A percentile compares a stretch with the other conserved stretches of the same genome.
Conservation (phyloP, 768 basidiomycete species). For the Lactifluus volemus region DNA sequence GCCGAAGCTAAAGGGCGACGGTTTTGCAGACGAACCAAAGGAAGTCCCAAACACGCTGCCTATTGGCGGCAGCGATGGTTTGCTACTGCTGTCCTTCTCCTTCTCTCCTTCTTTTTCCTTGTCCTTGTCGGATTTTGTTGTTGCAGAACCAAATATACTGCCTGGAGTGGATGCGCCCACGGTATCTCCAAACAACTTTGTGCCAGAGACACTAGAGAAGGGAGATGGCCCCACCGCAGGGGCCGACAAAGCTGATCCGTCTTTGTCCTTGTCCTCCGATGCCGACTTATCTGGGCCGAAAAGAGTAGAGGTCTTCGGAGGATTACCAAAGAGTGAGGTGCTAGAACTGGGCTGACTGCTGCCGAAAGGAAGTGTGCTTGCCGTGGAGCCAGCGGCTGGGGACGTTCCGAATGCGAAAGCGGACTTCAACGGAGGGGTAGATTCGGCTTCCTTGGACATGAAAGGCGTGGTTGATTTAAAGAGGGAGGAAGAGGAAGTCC, state of each 20-base stretch:
- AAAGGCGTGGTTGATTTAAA: not conserved
- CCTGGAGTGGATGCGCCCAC: not conserved
- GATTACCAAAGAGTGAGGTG: conserved; percentile 1
- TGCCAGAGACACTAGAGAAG: not conserved
- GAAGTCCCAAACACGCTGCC: conserved; percentile 6
- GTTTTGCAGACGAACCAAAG: conserved; percentile 2
- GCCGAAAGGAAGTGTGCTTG: conserved; percentile 3
- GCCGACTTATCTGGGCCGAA: conserved; percentile 2
- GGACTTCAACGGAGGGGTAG: conserved; percentile 3
- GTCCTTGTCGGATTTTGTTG: conserved; percentile 2
- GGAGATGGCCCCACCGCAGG: not conserved
- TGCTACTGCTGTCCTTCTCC: not conserved
- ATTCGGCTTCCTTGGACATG: not conserved
- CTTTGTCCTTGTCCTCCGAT: not conserved
- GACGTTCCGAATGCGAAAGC: conserved; percentile 15
- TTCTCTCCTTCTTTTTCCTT: conserved; percentile 8
- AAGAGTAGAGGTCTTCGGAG: conserved; percentile 1
- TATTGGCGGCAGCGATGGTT: not conserved
- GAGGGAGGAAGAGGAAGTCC: not conserved
- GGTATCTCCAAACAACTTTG: conserved; percentile 5
- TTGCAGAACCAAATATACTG: conserved; percentile 10
- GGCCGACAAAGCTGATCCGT: not conserved
- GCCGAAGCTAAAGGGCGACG: conserved; percentile 11
- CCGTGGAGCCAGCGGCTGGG: not conserved
- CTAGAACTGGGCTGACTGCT: not conserved